Conservation (phyloP, 306 rosid genomes). For the Ammopiptanthus mongolicus region DNA sequence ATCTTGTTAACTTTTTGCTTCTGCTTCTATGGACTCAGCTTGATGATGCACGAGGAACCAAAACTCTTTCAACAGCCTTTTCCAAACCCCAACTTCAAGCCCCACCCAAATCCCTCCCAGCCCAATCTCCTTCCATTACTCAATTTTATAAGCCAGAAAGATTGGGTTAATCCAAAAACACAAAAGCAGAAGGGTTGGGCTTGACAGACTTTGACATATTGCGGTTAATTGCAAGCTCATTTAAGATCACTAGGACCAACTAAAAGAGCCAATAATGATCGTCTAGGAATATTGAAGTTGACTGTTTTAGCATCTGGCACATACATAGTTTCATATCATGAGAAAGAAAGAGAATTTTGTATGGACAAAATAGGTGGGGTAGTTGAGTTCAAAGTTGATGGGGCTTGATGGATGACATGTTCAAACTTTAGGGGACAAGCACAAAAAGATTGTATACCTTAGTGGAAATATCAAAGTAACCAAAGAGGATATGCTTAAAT, state of each 20-base stretch:
- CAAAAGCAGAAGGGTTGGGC: neutral
- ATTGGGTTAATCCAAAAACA: neutral
- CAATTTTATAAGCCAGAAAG: neutral
- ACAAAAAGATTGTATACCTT: conserved; percentile 29
- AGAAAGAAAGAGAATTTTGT: neutral
- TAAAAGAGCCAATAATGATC: neutral
- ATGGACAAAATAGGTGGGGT: conserved; percentile 34
- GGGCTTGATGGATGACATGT: conserved; percentile 35
- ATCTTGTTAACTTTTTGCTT: neutral
- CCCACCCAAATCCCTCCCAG: neutral
- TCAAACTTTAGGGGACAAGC: conserved; percentile 55
- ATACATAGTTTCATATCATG: neutral
- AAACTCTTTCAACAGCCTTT: neutral
- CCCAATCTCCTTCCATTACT: neutral
- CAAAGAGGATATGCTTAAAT: conserved; percentile 26
- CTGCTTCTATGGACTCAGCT: neutral
- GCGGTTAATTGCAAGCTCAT: neutral
- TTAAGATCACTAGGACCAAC: neutral
- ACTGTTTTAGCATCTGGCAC: conserved; percentile 12
- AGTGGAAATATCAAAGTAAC: conserved; percentile 32
- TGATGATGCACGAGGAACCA: neutral
- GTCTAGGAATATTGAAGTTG: neutral
- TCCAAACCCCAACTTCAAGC: neutral
- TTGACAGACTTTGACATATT: neutral
- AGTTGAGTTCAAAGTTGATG: conserved; percentile 25